Evolutionary conservation across 2,329 filamentous ascomycete genomes (phyloP).

Genomic region (Incumbomyces lentus): DNA sequence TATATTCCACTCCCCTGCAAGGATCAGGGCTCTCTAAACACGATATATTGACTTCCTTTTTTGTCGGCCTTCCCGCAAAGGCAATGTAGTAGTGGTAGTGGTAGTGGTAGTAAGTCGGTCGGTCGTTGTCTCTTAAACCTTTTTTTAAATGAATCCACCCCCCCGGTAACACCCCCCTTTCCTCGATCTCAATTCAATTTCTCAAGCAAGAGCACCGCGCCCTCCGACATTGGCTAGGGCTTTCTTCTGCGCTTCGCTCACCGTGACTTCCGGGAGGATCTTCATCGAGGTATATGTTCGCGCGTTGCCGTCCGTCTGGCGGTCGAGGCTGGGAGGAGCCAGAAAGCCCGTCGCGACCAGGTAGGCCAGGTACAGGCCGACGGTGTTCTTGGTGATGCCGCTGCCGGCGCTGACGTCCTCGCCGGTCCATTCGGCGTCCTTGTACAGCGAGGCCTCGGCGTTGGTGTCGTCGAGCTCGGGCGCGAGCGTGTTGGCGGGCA

Average conservation of each 20-base stretch:
- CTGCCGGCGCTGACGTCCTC: constrained; percentile 46
- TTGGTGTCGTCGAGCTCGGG: constrained; percentile 67
- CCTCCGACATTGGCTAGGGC: constrained; percentile 45
- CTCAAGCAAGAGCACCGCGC: constrained; percentile 28
- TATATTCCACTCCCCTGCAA: no score
- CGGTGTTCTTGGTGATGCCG: constrained; percentile 49
- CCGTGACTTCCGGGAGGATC: constrained; percentile 34
- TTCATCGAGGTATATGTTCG: constrained; percentile 13
- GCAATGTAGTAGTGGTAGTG: no score
- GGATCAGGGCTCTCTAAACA: no score
- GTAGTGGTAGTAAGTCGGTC: no score
- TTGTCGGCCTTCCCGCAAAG: no score
- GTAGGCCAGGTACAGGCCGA: constrained; percentile 56
- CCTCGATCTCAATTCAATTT: no score
- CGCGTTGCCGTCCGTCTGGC: constrained; percentile 9
- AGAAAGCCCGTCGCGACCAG: constrained; percentile 55
- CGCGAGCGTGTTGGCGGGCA: constrained; percentile 60
- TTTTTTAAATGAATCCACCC: no score
- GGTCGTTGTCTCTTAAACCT: no score
- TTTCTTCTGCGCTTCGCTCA: constrained; percentile 39
- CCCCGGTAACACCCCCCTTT: no score
- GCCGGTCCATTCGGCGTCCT: constrained; percentile 51
- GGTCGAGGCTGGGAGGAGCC: constrained; percentile 31
- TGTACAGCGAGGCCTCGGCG: constrained; percentile 52
- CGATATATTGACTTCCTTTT: no score